Conservation (phyloP, 805 yeast genomes). For the Wickerhamomyces sydowiorum region DNA sequence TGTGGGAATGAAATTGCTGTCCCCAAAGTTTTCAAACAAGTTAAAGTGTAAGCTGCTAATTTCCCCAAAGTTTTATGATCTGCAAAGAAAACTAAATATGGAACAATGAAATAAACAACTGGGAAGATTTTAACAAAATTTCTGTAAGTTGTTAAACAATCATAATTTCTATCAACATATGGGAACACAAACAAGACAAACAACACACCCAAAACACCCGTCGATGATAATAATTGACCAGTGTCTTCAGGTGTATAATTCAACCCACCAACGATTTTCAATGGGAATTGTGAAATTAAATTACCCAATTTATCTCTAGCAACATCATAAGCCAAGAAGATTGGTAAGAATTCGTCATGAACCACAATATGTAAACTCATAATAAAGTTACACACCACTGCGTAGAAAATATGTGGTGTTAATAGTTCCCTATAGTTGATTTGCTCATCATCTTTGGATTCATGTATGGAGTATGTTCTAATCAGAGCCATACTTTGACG, state of each 20-base stretch:
- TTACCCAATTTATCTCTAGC: slow-evolving; percentile 20
- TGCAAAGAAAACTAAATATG: slow-evolving; percentile 41
- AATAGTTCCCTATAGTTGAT: slow-evolving; percentile 20
- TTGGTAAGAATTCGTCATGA: slow-evolving; percentile 50
- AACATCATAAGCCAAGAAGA: slow-evolving; percentile 39
- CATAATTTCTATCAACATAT: slow-evolving; percentile 39
- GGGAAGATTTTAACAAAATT: slow-evolving; percentile 37
- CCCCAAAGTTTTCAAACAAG: slow-evolving; percentile 32
- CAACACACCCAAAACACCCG: slow-evolving; percentile 49
- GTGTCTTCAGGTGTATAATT: slow-evolving; percentile 40
- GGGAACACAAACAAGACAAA: slow-evolving; percentile 48
- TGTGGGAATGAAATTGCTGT: slow-evolving; percentile 48
- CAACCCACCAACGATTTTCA: slow-evolving; percentile 45
- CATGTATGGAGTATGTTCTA: slow-evolving; percentile 26
- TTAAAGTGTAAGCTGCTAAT: slow-evolving; percentile 19
- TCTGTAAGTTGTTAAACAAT: slow-evolving; percentile 39
- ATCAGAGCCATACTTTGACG: slow-evolving; percentile 26
- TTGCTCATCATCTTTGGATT: slow-evolving; percentile 22
- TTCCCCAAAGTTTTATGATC: slow-evolving; percentile 23
- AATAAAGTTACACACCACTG: slow-evolving; percentile 33
- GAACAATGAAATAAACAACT: slow-evolving; percentile 37
- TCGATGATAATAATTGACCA: slow-evolving; percentile 43
- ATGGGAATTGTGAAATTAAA: slow-evolving; percentile 37
- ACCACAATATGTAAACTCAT: slow-evolving; percentile 43
- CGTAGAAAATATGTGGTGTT: slow-evolving; percentile 27